These are phyloP conservation scores for Codiaeum variegatum DNA, from an alignment of 441 rosid genomes.

Conservation along the genomic window DNA sequence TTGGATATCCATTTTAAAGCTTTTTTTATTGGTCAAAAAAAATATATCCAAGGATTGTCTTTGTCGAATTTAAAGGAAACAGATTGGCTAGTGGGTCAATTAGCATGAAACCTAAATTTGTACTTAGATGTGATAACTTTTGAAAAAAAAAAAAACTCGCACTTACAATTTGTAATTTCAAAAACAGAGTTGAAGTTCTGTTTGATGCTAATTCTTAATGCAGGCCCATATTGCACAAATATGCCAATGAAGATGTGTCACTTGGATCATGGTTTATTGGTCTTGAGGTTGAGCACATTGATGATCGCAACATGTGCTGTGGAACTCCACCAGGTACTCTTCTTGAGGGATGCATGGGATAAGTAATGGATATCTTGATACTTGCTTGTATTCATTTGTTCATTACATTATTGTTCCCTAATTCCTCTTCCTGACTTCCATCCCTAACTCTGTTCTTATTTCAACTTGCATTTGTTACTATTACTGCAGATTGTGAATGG, in stretches of 20 bases:
- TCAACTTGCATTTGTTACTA: not conserved
- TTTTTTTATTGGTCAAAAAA: not conserved
- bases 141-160: too few species aligned
- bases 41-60: not conserved
- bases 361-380: not conserved
- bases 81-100: slow-evolving; percentile 2
- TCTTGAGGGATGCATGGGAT: not conserved
- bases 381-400: not conserved
- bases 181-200: slow-evolving; percentile 13
- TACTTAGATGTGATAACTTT: not conserved
- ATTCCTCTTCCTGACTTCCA: not conserved
- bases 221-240: slow-evolving; percentile 85
- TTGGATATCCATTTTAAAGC: not conserved
- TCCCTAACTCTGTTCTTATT: not conserved
- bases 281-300: slow-evolving; percentile 88
- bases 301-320: slow-evolving; percentile 82
- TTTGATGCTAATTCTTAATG: slow-evolving; percentile 22
- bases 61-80: not conserved
- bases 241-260: slow-evolving; percentile 88
- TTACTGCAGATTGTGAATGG: slow-evolving; percentile 80
- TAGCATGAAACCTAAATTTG: not conserved
- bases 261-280: slow-evolving; percentile 95
- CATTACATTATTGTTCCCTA: not conserved
- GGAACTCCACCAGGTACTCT: slow-evolving; percentile 87
- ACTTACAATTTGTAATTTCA: not conserved